Percentiles rank a stretch among this genome's conserved stretches.
Conservation (phyloP, 2,329 filamentous ascomycete species). For the Fusarium burgessii region DNA sequence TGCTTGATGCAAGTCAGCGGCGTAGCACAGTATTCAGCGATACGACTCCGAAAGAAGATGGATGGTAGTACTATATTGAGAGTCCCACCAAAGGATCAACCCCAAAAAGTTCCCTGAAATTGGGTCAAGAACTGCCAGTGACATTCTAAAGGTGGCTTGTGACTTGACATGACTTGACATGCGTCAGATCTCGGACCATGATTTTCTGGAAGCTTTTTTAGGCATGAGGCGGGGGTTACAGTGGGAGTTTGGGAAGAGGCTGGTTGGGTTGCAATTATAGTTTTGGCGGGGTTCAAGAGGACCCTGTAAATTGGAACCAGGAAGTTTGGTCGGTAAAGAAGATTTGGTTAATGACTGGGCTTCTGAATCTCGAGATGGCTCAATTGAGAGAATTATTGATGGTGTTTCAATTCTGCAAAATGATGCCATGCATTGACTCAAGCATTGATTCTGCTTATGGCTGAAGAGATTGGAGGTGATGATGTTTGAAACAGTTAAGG, state of each 20-base stretch:
- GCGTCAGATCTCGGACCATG: slow-evolving; percentile 1
- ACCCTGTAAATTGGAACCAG: slow-evolving; percentile 16
- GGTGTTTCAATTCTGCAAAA: background rate
- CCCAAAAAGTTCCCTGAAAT: slow-evolving; percentile 15
- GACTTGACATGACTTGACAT: background rate
- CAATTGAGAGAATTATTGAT: background rate
- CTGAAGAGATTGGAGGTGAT: background rate
- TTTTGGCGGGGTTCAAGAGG: slow-evolving; percentile 23
- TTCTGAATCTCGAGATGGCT: background rate
- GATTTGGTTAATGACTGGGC: background rate
- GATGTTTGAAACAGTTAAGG: slow-evolving; percentile 18
- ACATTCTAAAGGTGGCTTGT: background rate
- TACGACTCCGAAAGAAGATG: slow-evolving; percentile 1
- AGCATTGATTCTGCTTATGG: background rate
- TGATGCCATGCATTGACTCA: background rate
- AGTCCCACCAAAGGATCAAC: slow-evolving; percentile 4
- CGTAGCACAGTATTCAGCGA: slow-evolving; percentile 13
- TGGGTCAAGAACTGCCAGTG: background rate
- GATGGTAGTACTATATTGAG: slow-evolving; percentile 1
- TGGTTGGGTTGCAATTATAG: slow-evolving; percentile 8
- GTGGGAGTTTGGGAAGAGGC: slow-evolving; percentile 9
- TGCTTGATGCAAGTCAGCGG: slow-evolving; percentile 15
- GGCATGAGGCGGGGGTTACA: slow-evolving; percentile 8
- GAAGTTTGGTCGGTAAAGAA: slow-evolving; percentile 4
- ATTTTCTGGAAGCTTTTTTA: slow-evolving; percentile 25